Percentiles rank a stretch among this genome's conserved stretches.
phyloP scores from a whole-genome alignment of 345 rosid species.

The Xanthoceras sorbifolium region DNA sequence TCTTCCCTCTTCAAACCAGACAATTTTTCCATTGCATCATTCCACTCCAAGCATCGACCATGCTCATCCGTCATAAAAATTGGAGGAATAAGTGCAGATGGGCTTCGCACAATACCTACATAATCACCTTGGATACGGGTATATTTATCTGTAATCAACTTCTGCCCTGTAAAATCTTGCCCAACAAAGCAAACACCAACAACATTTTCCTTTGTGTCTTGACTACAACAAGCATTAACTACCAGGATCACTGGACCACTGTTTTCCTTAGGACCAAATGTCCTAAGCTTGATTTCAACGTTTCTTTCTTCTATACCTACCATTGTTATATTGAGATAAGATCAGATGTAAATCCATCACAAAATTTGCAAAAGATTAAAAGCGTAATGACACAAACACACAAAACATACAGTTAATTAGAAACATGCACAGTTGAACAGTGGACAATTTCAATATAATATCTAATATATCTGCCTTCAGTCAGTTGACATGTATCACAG shows the following conservation, averaged over 20 bases:
- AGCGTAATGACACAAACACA: not conserved
- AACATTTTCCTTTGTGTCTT: conserved; percentile 54
- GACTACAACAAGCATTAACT: conserved; percentile 78
- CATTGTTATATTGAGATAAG: conserved; percentile 15
- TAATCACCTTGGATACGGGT: conserved; percentile 72
- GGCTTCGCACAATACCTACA: conserved; percentile 63
- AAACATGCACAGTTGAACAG: not conserved
- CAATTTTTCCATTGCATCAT: conserved; percentile 73
- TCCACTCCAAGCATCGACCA: conserved; percentile 84
- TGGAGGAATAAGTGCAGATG: conserved; percentile 79
- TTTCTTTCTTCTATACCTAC: conserved; percentile 76
- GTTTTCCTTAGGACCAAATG: conserved; percentile 47
- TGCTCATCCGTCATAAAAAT: conserved; percentile 67
- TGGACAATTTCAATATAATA: not conserved
- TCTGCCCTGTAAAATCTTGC: conserved; percentile 78
- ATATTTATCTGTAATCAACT: conserved; percentile 53
- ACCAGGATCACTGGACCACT: conserved; percentile 56
- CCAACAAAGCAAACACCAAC: conserved; percentile 80
- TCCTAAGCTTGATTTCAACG: conserved; percentile 67
- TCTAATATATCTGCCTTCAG: not conserved
- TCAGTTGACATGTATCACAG: not conserved
- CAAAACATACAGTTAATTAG: not conserved
- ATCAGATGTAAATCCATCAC: conserved; percentile 25
- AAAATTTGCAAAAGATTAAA: not conserved
- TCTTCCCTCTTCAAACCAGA: conserved; percentile 82